Evolutionary conservation across 805 yeast species (phyloP).

Genomic region (Scheffersomyces amazonensis): DNA sequence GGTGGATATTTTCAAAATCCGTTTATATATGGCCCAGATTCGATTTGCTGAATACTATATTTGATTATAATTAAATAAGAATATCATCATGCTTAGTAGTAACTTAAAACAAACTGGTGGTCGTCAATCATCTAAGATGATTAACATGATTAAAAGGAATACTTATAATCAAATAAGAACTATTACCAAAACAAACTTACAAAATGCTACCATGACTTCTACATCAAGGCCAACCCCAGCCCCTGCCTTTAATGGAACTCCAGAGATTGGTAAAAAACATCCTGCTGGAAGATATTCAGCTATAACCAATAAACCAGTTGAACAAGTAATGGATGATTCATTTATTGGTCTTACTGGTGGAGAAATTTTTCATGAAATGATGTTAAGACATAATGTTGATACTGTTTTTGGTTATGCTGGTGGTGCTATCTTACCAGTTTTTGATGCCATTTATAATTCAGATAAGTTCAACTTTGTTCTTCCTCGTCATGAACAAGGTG

Average conservation of each 20-base stretch:
- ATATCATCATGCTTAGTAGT: conserved; percentile 20
- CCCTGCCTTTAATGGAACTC: conserved; percentile 45
- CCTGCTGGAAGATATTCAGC: not conserved
- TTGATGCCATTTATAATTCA: conserved; percentile 93
- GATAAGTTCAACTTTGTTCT: conserved; percentile 84
- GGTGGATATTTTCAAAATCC: no score
- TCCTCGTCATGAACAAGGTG: conserved; percentile 98
- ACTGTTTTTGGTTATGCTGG: conserved; percentile 98
- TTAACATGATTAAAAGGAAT: not conserved
- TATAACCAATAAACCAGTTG: conserved; percentile 6
- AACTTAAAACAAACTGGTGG: conserved; percentile 11
- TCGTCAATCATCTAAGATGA: not conserved
- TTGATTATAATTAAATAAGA: no score
- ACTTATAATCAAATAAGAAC: conserved; percentile 14
- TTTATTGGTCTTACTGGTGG: conserved; percentile 98
- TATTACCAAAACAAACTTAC: conserved; percentile 27
- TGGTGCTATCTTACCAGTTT: conserved; percentile 97
- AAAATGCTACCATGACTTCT: conserved; percentile 27
- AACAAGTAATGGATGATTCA: conserved; percentile 65
- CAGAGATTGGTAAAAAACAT: conserved; percentile 7
- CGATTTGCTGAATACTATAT: no score
- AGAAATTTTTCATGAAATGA: conserved; percentile 98
- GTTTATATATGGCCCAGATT: no score
- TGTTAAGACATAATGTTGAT: conserved; percentile 93
- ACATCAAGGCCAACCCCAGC: conserved; percentile 43